phyloP scores from a whole-genome alignment of 148 eudicot species.

The Linanthus parryae region DNA sequence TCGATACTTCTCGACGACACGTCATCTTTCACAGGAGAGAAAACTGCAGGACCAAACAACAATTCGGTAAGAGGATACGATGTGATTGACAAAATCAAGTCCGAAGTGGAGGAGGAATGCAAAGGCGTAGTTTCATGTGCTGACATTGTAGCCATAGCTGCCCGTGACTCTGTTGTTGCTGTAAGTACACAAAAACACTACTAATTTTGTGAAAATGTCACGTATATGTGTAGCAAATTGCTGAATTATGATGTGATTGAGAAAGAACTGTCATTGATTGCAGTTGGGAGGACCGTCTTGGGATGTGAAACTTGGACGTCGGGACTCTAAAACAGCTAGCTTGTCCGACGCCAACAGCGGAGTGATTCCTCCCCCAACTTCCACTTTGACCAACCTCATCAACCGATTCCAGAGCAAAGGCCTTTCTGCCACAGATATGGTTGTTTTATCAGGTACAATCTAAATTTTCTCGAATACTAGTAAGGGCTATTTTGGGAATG shows the following conservation, averaged over 20 bases:
- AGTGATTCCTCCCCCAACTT: conserved; percentile 40
- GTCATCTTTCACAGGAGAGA: conserved; percentile 29
- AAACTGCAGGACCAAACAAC: conserved; percentile 33
- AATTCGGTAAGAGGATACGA: conserved; percentile 31
- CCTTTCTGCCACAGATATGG: conserved; percentile 16
- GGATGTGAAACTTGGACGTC: conserved; percentile 38
- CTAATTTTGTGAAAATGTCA: no score
- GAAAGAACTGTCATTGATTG: neutral
- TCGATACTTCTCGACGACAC: conserved; percentile 40
- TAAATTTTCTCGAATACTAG: neutral
- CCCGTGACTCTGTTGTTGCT: conserved; percentile 25
- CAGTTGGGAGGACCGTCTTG: conserved; percentile 49
- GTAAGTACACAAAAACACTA: no score
- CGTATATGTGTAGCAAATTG: no score
- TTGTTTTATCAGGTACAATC: conserved; percentile 24
- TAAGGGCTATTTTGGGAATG: no score
- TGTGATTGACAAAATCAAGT: conserved; percentile 33
- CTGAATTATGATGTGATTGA: neutral
- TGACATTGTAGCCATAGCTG: conserved; percentile 33
- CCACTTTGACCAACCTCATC: conserved; percentile 28
- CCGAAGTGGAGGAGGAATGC: conserved; percentile 27
- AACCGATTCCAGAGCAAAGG: conserved; percentile 24
- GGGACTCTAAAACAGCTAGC: conserved; percentile 51
- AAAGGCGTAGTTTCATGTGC: conserved; percentile 47
- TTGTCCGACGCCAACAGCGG: conserved; percentile 27